phyloP scores from a whole-genome alignment of 2,329 filamentous ascomycete genomes.

The Pseudocercospora musae region DNA sequence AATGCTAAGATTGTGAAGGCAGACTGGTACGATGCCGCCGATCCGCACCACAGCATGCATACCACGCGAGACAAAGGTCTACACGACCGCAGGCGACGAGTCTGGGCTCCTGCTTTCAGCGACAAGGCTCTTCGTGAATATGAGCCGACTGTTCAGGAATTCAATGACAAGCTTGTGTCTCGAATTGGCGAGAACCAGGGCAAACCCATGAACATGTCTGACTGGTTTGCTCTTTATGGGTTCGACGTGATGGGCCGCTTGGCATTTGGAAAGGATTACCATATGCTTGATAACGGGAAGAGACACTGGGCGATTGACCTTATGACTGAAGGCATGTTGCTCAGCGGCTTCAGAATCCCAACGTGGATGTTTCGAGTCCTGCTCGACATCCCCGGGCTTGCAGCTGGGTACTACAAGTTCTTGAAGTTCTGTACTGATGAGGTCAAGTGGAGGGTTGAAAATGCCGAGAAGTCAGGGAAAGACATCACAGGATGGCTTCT shows the following conservation, averaged over 20 bases:
- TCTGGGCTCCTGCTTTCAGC: slow-evolving; percentile 44
- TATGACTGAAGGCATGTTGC: slow-evolving; percentile 35
- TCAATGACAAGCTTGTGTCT: slow-evolving; percentile 37
- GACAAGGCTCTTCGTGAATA: slow-evolving; percentile 43
- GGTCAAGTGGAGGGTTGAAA: slow-evolving; percentile 33
- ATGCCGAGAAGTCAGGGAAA: slow-evolving; percentile 15
- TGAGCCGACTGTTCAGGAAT: slow-evolving; percentile 37
- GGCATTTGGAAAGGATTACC: slow-evolving; percentile 44
- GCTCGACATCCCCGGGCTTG: slow-evolving; percentile 34
- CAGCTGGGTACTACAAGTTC: slow-evolving; percentile 36
- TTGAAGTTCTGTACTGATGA: slow-evolving; percentile 37
- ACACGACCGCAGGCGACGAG: slow-evolving; percentile 40
- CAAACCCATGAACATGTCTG: slow-evolving; percentile 37
- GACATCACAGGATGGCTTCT: slow-evolving; percentile 34
- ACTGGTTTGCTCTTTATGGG: slow-evolving; percentile 43
- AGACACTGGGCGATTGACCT: slow-evolving; percentile 38
- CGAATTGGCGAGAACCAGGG: slow-evolving; percentile 28
- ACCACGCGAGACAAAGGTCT: slow-evolving; percentile 36
- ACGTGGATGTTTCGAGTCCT: slow-evolving; percentile 37
- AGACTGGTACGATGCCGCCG: slow-evolving; percentile 40
- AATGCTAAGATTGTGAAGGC: slow-evolving; percentile 41
- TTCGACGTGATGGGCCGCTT: slow-evolving; percentile 48
- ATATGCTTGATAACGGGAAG: slow-evolving; percentile 37
- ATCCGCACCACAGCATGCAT: slow-evolving; percentile 40
- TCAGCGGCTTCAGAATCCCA: slow-evolving; percentile 26